Evolutionary conservation across 2,329 filamentous ascomycete genomes (phyloP), one percentile per base, ranked within the genome.

Genomic region (Neopestalotiopsis sp.): DNA sequence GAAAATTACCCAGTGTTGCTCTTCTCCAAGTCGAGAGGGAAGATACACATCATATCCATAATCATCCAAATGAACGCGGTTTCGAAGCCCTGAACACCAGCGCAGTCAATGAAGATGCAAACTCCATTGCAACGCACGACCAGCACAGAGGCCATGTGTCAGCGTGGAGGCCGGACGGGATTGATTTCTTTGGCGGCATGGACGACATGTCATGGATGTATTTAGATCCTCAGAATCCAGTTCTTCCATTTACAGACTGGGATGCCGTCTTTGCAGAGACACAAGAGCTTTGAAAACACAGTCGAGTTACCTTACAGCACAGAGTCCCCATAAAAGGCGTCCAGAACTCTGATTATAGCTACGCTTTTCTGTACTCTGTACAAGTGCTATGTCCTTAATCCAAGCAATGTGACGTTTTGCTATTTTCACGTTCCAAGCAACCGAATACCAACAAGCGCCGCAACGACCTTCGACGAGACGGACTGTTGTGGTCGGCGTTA

Each of bases 151-250:
- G 45, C 45, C n/a, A 53, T 7, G 17, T 53, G 3, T n/a, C 20
- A 1, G 9, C 17, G 9, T 53, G 45, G 45, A 17, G 20, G 6
- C 45, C 45, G 45, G 45, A 53, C 20, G 45, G 45, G 9, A n/a
- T 53, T 10, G 45, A 53, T 53, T 17, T 53, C 9, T 53, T 53
- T 10, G 45, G 45, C 14, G 45, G 45, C 45, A 53, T 53, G 45
- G 45, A 53, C 20, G 45, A 53, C 45, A 53, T 53, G 45, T 53
- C 45, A 20, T 53, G 45, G 45, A 53, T 53, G 45, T 53, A 53
- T 20, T 20, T 53, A 17, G 45, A 53, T 20, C 45, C 45, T 53
- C 45, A 53, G n/a, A 53, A 53, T 20, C 45, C 45, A 17, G 20
- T 53, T 24, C 45, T 53, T 24, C 45, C 45, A 4, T n/a, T 53